Evolutionary conservation across 2,329 filamentous ascomycete genomes (phyloP), one percentile per base, ranked within the genome.

Genomic region (Aureobasidium namibiae): DNA sequence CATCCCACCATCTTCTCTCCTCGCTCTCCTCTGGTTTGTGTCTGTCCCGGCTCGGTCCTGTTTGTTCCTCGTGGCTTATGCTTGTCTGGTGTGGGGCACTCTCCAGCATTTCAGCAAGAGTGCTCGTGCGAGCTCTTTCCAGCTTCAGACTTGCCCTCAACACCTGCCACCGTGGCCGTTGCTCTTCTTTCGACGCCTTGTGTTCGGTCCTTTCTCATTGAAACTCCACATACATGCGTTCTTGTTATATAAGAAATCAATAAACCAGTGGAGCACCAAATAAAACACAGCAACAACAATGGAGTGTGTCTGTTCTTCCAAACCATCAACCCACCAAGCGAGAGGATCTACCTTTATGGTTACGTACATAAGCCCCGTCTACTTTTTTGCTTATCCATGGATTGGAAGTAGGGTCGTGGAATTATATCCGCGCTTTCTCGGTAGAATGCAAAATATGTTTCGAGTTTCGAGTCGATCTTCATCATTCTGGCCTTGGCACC

Each of bases 41-140:
- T 56, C 33, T 52, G 48, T 31, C 31, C 52, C 52, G 52, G 39
- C 50, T 56, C 52, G 52, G 52, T 45, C 52, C 52, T 56, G 39
- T 56, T 45, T 34, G 23, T 33, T 54, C 38, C 38, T 54, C 38
- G 34, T 54, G 34, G 50, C 50, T 54, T 54, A 21, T 56, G 52
- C 39, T 45, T 34, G 11, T 21, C 8, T 41, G 4, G 38, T 56
- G 52, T 56, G 52, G 52, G 52, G 52, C 52, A 36, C 31, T 38
- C 21, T 50, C 33, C 8, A 38, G 16, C 48, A 26, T 36, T 36
- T 33, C 29, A 33, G 36, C 14, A 13, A 33, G 26, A 42, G 29
- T 45, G 52, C 39, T 56, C 39, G 39, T 56, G 52, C 52, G 52
- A 56, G 39, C 52, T 44, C 26, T 31, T 56, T 24, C 38, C 50